phyloP scores from a whole-genome alignment of 495 filamentous ascomycete genomes.

The Penicillium roqueforti region DNA sequence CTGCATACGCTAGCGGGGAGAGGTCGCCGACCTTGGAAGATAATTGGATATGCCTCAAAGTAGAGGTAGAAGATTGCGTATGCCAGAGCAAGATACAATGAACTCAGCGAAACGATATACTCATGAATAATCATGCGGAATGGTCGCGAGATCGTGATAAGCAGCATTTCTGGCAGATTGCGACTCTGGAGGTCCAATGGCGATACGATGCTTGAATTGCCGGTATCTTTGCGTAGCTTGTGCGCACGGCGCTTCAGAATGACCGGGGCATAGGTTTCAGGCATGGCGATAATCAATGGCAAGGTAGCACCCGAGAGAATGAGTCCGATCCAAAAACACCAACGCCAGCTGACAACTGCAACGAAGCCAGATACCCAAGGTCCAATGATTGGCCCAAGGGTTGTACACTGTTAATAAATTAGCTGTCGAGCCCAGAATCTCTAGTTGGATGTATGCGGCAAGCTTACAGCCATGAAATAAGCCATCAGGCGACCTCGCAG shows the following conservation, averaged over 20 bases:
- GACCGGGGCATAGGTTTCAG: conserved; percentile 67
- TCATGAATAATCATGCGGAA: conserved; percentile 48
- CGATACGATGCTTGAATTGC: conserved; percentile 45
- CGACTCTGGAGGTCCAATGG: conserved; percentile 46
- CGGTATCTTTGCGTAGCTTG: conserved; percentile 61
- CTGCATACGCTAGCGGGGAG: neutral
- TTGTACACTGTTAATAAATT: conserved; percentile 46
- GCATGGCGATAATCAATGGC: conserved; percentile 46
- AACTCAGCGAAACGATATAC: conserved; percentile 60
- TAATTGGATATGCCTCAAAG: conserved; percentile 65
- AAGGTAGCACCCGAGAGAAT: conserved; percentile 50
- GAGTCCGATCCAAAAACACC: conserved; percentile 60
- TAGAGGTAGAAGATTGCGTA: conserved; percentile 77
- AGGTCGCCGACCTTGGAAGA: conserved; percentile 47
- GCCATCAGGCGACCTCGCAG: conserved; percentile 64
- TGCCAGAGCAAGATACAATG: conserved; percentile 61
- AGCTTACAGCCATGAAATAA: conserved; percentile 60
- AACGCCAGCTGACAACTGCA: conserved; percentile 57
- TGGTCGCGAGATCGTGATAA: conserved; percentile 45
- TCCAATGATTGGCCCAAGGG: conserved; percentile 58
- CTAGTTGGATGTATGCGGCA: neutral
- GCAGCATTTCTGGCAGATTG: conserved; percentile 37
- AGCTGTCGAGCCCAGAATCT: neutral
- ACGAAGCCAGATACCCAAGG: conserved; percentile 63
- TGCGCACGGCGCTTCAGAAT: conserved; percentile 61